Percentiles rank a stretch among this genome's conserved stretches.
Conservation (phyloP, 2,329 filamentous ascomycete species). For the Pseudopyricularia javanii region DNA sequence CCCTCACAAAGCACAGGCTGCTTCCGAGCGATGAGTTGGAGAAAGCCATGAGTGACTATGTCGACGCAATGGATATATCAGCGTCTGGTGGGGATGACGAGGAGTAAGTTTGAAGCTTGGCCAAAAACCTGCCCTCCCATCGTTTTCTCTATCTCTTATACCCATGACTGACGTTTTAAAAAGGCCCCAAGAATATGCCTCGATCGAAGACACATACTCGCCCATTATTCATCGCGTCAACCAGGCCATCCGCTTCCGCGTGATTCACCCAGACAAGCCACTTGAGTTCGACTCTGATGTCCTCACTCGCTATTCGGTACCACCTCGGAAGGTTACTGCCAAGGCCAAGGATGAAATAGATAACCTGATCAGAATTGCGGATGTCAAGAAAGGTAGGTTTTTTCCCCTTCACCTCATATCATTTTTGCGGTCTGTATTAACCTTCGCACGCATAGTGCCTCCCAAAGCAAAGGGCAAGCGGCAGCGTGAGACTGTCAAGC, state of each 20-base stretch:
- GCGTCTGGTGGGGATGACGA: slow-evolving; percentile 55
- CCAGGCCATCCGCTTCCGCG: slow-evolving; percentile 72
- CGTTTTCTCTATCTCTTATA: neutral
- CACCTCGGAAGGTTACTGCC: slow-evolving; percentile 53
- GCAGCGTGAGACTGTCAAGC: slow-evolving; percentile 59
- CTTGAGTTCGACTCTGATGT: slow-evolving; percentile 53
- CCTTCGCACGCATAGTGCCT: slow-evolving; percentile 45
- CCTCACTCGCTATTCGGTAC: slow-evolving; percentile 54
- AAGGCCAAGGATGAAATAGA: slow-evolving; percentile 46
- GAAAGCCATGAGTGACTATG: slow-evolving; percentile 78
- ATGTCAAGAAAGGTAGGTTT: slow-evolving; percentile 66
- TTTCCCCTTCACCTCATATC: neutral
- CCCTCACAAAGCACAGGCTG: slow-evolving; percentile 69
- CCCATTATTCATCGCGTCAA: slow-evolving; percentile 82
- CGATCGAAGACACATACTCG: slow-evolving; percentile 72
- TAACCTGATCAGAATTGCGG: slow-evolving; percentile 53
- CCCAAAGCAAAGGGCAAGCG: slow-evolving; percentile 67
- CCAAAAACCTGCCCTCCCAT: too few relatives aligned
- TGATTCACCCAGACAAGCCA: slow-evolving; percentile 56
- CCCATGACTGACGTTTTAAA: slow-evolving; percentile 11
- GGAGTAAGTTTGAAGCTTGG: slow-evolving; percentile 35
- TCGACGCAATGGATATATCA: slow-evolving; percentile 85
- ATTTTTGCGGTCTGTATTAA: neutral
- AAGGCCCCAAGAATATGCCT: slow-evolving; percentile 53
- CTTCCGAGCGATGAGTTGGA: slow-evolving; percentile 65